Conservation (phyloP, 208 protist genomes). For the Acanthamoeba rhysodes region DNA sequence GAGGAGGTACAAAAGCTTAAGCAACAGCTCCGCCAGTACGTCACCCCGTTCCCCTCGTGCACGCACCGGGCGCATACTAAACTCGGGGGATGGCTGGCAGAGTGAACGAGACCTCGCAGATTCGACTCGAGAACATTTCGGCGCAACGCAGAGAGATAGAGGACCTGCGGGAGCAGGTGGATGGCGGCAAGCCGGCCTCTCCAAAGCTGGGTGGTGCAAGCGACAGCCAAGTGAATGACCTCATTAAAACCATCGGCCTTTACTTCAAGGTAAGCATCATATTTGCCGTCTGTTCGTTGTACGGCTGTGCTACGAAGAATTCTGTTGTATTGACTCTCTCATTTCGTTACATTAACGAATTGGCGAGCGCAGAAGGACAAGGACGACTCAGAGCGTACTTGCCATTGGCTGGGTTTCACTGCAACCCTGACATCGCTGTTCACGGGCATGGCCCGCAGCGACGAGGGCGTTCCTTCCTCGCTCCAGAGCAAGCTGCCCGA, state of each 20-base stretch:
- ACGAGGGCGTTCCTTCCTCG: slow-evolving; percentile 7
- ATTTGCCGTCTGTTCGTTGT: neutral
- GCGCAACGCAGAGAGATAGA: neutral
- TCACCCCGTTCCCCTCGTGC: too few relatives aligned
- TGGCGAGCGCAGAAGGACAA: slow-evolving; percentile 23
- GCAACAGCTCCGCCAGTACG: slow-evolving; percentile 34
- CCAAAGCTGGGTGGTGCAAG: neutral
- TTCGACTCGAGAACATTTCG: slow-evolving; percentile 54
- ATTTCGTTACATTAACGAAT: neutral
- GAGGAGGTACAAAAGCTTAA: slow-evolving; percentile 36
- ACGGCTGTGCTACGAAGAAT: too few relatives aligned
- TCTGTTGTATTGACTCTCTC: too few relatives aligned
- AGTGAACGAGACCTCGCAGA: slow-evolving; percentile 58
- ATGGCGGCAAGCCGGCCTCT: neutral
- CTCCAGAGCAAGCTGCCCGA: neutral
- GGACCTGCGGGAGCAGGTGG: slow-evolving; percentile 28
- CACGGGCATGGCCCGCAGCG: slow-evolving; percentile 13
- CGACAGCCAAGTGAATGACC: neutral
- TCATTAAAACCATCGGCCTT: slow-evolving; percentile 5
- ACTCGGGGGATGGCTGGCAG: neutral
- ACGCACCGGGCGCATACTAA: neutral
- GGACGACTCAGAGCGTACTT: neutral
- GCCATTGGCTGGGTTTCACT: slow-evolving; percentile 46
- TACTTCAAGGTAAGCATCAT: neutral
- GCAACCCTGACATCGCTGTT: neutral